Evolutionary conservation across 306 rosid species (phyloP).

Genomic region (Cucumis cinereus): DNA sequence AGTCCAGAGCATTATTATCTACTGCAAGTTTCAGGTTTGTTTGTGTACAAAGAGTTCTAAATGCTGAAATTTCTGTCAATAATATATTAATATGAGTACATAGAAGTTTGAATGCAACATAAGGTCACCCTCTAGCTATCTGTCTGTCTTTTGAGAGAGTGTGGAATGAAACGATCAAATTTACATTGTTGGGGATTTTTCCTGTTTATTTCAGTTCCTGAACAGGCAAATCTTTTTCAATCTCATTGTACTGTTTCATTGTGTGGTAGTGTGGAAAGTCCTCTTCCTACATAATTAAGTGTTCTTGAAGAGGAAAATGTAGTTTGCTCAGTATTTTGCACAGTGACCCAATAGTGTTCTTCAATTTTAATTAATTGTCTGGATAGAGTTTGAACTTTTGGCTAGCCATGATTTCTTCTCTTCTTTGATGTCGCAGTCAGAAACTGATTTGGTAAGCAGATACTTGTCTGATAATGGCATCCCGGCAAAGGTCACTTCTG

Average conservation of each 20-base stretch:
- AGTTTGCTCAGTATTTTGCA: background rate
- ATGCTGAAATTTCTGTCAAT: background rate
- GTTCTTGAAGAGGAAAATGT: background rate
- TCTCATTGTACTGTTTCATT: background rate
- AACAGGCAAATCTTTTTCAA: background rate
- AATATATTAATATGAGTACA: background rate
- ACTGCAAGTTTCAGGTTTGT: conserved; percentile 92
- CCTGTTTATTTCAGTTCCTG: background rate
- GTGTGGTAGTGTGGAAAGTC: background rate
- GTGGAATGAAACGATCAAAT: background rate
- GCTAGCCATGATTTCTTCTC: conserved; percentile 6
- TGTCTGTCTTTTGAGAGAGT: background rate
- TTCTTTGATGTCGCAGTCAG: conserved; percentile 44
- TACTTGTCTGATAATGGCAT: conserved; percentile 58
- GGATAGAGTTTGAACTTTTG: background rate
- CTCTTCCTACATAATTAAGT: background rate
- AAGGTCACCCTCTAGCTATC: background rate
- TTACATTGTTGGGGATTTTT: background rate
- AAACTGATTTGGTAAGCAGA: conserved; percentile 62
- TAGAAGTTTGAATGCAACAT: background rate
- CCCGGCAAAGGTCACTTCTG: conserved; percentile 64
- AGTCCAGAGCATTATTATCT: conserved; percentile 71
- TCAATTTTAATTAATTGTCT: background rate
- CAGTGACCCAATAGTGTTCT: background rate
- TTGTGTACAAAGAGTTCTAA: conserved; percentile 8